Evolutionary conservation across 2,329 filamentous ascomycete genomes (phyloP), one percentile per base, ranked within the genome.

Genomic region (Colletotrichum filicis): DNA sequence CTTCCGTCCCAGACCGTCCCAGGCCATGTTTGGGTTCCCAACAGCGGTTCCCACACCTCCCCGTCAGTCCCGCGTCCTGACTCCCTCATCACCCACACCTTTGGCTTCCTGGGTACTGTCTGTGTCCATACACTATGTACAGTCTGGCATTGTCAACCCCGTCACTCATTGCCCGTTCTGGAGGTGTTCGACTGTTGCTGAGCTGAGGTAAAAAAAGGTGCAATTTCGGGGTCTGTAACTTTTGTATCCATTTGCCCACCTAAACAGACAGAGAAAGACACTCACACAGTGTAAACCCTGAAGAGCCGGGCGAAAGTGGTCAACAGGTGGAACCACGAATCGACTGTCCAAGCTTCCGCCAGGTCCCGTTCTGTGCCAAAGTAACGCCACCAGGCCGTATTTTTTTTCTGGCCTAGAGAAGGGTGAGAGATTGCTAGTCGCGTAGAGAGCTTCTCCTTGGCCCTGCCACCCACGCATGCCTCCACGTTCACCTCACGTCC

Each of bases 261-360:
- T 12, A 42, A n/a, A 26, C 22, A 49, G 37, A 42, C 37, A 42
- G 37, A 42, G 8, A 30, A 24, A 53, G 24, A 26, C 22, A 24
- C 22, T 49, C 53, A 53, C 66, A 68, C 69, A 63, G 66, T 63
- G 58, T 58, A 58, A 72, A 72, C 58, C 52, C 69, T 68, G 65
- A 28, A 22, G 19, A 65, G 56, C 55, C 68, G 37, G 35, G 60
- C 46, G 52, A 61, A 62, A 32, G 24, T 71, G 55, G 66, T 71
- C 68, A 26, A 58, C 55, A 28, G 37, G 68, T 72, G 68, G 71
- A 68, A 74, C 71, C 71, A 74, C 37, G 65, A 62, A 74, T 74
- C 70, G 71, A 66, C 73, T 74, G 73, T 74, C 71, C 58, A 71
- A 69, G 70, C 73, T 74, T 72, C 71, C 71, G 73, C 57, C 63